phyloP scores from a whole-genome alignment of 208 protist genomes.

The Acanthamoeba triangularis region DNA sequence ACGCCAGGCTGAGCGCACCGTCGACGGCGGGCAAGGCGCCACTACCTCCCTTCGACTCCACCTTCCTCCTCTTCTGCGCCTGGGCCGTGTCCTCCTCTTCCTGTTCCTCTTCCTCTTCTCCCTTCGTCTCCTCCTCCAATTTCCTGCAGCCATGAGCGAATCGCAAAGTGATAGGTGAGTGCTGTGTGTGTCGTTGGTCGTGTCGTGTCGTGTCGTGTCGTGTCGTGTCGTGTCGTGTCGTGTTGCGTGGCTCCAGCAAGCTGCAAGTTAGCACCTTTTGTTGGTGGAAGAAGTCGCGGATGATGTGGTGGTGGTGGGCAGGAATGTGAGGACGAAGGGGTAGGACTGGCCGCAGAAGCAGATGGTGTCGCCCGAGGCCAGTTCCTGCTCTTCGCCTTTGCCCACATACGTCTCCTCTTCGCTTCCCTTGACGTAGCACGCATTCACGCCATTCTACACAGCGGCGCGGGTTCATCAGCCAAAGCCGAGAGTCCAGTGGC shows the following conservation, averaged over 20 bases:
- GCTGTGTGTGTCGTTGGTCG: background rate
- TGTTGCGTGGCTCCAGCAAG: too few relatives aligned
- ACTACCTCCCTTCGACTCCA: background rate
- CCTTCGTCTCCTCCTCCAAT: background rate
- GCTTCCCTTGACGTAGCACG: conserved; percentile 9
- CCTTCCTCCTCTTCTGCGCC: background rate
- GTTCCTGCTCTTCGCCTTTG: conserved; percentile 14
- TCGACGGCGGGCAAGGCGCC: too few relatives aligned
- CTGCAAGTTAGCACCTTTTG: background rate
- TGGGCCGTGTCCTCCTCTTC: conserved; percentile 31
- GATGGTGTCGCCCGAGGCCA: conserved; percentile 54
- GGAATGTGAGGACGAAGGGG: conserved; percentile 17
- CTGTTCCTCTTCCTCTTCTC: conserved; percentile 1
- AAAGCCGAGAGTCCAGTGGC: background rate
- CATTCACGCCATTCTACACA: background rate
- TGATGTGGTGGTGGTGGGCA: background rate
- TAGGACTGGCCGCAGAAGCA: conserved; percentile 49
- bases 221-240: background rate
- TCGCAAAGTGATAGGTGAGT: too few relatives aligned
- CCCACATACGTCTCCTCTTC: background rate
- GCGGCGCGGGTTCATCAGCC: background rate
- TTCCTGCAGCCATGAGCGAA: background rate
- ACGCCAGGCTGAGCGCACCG: background rate
- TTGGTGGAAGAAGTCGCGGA: background rate
- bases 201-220: background rate